Base-by-base conservation (phyloP, 2,329 filamentous ascomycete genomes). In the Davidsoniella eucalypti region DNA sequence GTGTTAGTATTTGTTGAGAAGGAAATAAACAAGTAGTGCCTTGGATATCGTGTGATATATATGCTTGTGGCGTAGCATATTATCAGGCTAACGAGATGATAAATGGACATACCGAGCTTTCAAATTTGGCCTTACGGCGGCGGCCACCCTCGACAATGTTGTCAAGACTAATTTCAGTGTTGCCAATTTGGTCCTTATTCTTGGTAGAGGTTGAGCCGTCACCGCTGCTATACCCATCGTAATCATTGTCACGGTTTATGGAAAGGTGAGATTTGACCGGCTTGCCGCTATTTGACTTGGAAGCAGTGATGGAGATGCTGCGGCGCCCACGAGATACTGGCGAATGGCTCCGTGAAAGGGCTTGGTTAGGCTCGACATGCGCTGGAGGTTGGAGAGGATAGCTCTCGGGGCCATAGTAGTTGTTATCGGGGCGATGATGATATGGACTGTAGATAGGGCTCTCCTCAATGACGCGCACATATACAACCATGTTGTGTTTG, bases 91-190 rank as follows among this genome's bases (percentile, higher is more conserved):
- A 39, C 17, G 47, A 48, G 42, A 45, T 45, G 49, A 38, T 23
- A 17, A 18, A 25, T 39, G 16, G 18, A 57, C 90, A 80, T 82
- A 96, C 90, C 67, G 90, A 95, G 70, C 90, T 96, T 65, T 96
- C 90, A 68, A 83, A 83, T 67, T 94, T 95, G 59, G 90, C 86
- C 61, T 87, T 80, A 72, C 96, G 95, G 62, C 92, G 82, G 65
- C 92, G 82, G 57, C 90, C 88, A 61, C 93, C 92, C 67, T 96
- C 90, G 54, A 98, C 84, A 65, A 98, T 96, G 63, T 98, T 98
- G 58, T 95, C 88, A 58, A 95, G 78, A 63, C 90, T 96, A 61
- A 98, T 98, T 58, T 98, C 92, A 14, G 92, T 94, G 63, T 87
- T 95, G 45, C 86, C 87, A 59, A 94, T 78, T 56, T 87, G 83